Base-by-base conservation (phyloP, 805 yeast genomes). In the Candida krabiensis region DNA sequence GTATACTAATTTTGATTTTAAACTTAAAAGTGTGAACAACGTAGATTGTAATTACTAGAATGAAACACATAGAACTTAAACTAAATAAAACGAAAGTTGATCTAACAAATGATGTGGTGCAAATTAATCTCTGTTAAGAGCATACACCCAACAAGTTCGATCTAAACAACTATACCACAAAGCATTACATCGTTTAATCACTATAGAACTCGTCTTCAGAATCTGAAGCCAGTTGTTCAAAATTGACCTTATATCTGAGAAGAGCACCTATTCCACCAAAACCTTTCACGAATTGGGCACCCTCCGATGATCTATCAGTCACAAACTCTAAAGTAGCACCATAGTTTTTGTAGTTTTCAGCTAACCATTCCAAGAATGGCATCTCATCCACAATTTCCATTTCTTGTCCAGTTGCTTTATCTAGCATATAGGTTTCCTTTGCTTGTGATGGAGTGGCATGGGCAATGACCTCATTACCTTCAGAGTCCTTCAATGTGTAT, bases 241-340 rank as follows among this genome's bases (percentile, higher is more conserved):
- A 93, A 71, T 93, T 93, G 54, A 93, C 93, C 69, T 89, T 89
- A 70, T 93, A 93, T 71, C 99, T 88, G 64, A 93, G 73, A 55
- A 93, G 64, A 41, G 96, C 97, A 65, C 99, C 99, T 51, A 93
- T 79, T 70, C 99, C 99, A 84, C 99, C 99, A 61, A 93, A 93
- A 43, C 99, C 99, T 55, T 81, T 83, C 43, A 85, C 95, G 67
- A 93, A 93, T 72, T 93, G 99, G 31, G 98, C 95, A 74, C 99
- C 99, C 69, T 93, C 99, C 30, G 95, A 83, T 16, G 96, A 86
- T 69, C 88, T 82, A 71, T 93, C 98, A 35, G 97, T 86, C 52
- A 93, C 96, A 55, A 93, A 93, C 71, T 93, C 99, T 56, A 93
- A 76, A 44, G 84, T 79, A 37, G 99, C 96, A 77, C 99, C 99